Conservation (phyloP, 768 basidiomycete genomes). For the Amanita polypyramis region DNA sequence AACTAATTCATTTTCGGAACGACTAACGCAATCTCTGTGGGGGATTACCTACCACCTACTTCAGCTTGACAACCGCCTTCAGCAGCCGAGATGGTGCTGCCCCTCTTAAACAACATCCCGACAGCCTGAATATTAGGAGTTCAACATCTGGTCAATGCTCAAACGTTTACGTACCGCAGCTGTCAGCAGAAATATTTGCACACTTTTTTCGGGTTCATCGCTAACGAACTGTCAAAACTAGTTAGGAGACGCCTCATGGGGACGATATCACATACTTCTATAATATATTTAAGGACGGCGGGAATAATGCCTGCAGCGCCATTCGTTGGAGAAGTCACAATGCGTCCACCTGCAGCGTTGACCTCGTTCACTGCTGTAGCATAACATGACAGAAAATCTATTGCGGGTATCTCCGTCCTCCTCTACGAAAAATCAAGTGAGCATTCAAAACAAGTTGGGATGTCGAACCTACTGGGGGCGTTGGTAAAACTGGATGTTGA, state of each 20-base stretch:
- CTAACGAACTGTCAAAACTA: conserved; percentile 57
- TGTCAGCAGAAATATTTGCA: conserved; percentile 84
- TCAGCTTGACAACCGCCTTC: conserved; percentile 95
- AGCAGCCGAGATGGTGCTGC: conserved; percentile 93
- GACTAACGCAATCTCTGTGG: not conserved
- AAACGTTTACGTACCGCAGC: conserved; percentile 50
- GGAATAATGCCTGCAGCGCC: conserved; percentile 94
- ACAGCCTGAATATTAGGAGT: conserved; percentile 43
- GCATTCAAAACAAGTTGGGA: not conserved
- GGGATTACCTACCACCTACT: conserved; percentile 58
- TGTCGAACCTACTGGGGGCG: conserved; percentile 59
- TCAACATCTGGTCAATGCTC: not conserved
- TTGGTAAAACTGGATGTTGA: conserved; percentile 69
- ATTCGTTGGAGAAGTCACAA: conserved; percentile 92
- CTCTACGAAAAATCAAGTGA: conserved; percentile 32
- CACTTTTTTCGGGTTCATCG: conserved; percentile 81
- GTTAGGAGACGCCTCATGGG: not conserved
- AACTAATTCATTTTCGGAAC: conserved; percentile 33
- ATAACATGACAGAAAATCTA: conserved; percentile 91
- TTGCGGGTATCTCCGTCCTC: conserved; percentile 80
- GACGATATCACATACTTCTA: conserved; percentile 41
- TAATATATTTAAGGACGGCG: conserved; percentile 80
- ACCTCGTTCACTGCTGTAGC: conserved; percentile 95
- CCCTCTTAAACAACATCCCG: conserved; percentile 94
- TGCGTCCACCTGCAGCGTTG: conserved; percentile 85